Evolutionary conservation across 2,329 filamentous ascomycete species (phyloP), one percentile per base, ranked within the genome.

Genomic region (Madurella mycetomatis): DNA sequence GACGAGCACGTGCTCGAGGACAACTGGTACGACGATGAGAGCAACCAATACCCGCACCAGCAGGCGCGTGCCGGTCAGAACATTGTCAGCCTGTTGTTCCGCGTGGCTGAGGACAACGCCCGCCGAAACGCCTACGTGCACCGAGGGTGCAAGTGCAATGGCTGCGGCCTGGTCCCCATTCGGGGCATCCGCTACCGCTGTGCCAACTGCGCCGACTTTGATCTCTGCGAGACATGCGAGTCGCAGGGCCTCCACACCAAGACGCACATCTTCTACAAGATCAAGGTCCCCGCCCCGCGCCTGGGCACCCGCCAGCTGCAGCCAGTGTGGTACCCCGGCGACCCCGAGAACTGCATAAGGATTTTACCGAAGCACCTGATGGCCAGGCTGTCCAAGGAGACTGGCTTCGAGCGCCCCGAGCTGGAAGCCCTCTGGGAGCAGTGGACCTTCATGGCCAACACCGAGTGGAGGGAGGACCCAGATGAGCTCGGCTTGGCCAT

Each of bases 181-280:
- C 86, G 90, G 49, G 94, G 94, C 15, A 87, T 96, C 57, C 84
- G 94, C 54, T 99, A 95, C 74, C 87, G 92, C 56, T 99, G 94
- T 71, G 86, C 91, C 63, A 97, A 99, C 73, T 99, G 94, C 68
- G 84, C 89, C 60, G 92, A 99, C 71, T 97, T 91, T 67, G 94
- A 99, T 68, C 82, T 99, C 2, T 99, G 94, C 74, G 91, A 96
- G 67, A 86, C 86, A 8, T 99, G 94, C 72, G 92, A 99, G 72
- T 83, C 88, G 5, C 83, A 85, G 63, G 82, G 83, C 18, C 72
- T 86, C 1, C 92, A 96, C 67, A 84, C 82, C 65, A 95, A 92
- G 69, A 96, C 91, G 1, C 94, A 99, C 70, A 83, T 97, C 44
- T 97, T 99, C 72, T 95, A 95, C 78, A 97, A 97, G 70, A 88